Base-by-base conservation (phyloP, 2,329 filamentous ascomycete genomes). In the Chaetomium olivaceum region DNA sequence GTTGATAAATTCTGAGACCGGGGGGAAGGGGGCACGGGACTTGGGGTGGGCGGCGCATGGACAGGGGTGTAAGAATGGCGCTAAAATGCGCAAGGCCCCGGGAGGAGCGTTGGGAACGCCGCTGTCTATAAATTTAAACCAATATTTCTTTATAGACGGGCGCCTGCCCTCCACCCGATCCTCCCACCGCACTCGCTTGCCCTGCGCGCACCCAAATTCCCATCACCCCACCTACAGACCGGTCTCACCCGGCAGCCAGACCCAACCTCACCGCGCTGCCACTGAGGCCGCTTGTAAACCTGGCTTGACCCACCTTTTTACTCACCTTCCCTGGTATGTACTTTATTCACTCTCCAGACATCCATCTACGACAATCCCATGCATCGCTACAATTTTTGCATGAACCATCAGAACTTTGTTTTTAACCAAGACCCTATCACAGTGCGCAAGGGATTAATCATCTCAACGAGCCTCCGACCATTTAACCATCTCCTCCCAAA, bases 41-140 rank as follows among this genome's bases (percentile, higher is more conserved):
- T 66, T 69, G 67, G 67, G 61, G 60, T 25, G 68, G 64, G 58
- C 55, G 64, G 69, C 61, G 68, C 70, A 71, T 70, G 67, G 70
- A 68, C 65, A 68, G 66, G 70, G 70, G 59, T 67, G 60, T 43
- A 56, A 62, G 67, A 67, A 71, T 71, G 68, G 70, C 71, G 70
- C 71, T 72, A 71, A 71, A 67, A 71, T 68, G 67, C 64, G 69
- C 62, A 65, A 68, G 67, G 68, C 51, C 68, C 62, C 59, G 64
- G 66, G 43, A 71, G 67, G 68, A 67, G 69, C 70, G 70, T 72
- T 71, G 68, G 71, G 69, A 71, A 68, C 62, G 66, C 64, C 62
- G 70, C 67, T 71, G 71, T 71, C 71, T 72, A 72, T 72, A 72
- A 72, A 72, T 71, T 69, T 72, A 71, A 72, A 71, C 70, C 71